phyloP scores from a whole-genome alignment of 2,329 filamentous ascomycete species.

The Penicillium sp. region DNA sequence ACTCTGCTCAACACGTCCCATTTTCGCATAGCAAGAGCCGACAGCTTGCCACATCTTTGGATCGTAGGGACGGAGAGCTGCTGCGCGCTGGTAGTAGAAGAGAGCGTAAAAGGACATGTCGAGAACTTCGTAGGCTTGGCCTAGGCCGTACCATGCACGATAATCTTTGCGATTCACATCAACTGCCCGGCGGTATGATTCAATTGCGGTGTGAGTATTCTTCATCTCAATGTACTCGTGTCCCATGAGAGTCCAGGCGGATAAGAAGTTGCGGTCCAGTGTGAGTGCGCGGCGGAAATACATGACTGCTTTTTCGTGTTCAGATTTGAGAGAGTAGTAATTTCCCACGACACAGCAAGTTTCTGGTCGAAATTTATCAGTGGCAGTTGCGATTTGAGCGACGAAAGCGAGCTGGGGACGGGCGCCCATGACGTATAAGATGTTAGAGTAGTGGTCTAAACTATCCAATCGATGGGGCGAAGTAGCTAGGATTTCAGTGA shows the following conservation, averaged over 20 bases:
- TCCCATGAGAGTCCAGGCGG: slow-evolving; percentile 97
- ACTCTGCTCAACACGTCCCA: slow-evolving; percentile 80
- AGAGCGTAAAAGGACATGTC: slow-evolving; percentile 97
- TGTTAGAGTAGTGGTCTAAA: slow-evolving; percentile 94
- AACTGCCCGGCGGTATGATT: slow-evolving; percentile 91
- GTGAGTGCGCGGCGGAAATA: slow-evolving; percentile 93
- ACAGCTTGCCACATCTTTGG: slow-evolving; percentile 99
- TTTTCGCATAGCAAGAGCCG: slow-evolving; percentile 84
- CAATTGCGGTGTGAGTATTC: slow-evolving; percentile 96
- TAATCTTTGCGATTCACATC: slow-evolving; percentile 96
- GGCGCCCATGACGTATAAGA: slow-evolving; percentile 86
- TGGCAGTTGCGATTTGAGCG: slow-evolving; percentile 82
- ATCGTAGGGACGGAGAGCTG: slow-evolving; percentile 88
- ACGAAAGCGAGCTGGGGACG: slow-evolving; percentile 88
- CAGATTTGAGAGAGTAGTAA: slow-evolving; percentile 89
- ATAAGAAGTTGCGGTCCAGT: slow-evolving; percentile 83
- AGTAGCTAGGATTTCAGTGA: slow-evolving; percentile 65
- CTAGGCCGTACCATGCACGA: slow-evolving; percentile 94
- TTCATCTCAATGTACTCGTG: slow-evolving; percentile 99
- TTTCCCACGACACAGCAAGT: slow-evolving; percentile 97
- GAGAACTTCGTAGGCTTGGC: slow-evolving; percentile 94
- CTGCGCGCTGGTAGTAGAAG: slow-evolving; percentile 96
- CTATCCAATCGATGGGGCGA: slow-evolving; percentile 74
- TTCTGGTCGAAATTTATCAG: slow-evolving; percentile 94
- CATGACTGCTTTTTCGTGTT: slow-evolving; percentile 96